phyloP scores from a whole-genome alignment of 164 flowering plant species.

The Piper betle region DNA sequence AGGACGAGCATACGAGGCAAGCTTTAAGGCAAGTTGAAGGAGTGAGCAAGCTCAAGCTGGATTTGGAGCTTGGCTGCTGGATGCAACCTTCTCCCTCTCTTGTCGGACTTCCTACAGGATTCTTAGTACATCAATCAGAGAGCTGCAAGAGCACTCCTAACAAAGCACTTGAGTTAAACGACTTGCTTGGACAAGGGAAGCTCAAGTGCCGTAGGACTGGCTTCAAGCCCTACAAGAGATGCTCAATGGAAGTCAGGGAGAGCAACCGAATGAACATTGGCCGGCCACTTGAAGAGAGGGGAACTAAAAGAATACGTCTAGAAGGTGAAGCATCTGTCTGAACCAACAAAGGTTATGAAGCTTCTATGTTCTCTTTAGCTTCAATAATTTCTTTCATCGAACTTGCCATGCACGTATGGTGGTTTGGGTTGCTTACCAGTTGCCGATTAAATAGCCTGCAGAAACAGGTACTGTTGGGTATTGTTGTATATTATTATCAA shows the following conservation, averaged over 20 bases:
- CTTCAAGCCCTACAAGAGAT: constrained; percentile 93
- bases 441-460: background rate
- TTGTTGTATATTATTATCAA: background rate
- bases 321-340: constrained; percentile 49
- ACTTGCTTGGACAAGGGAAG: constrained; percentile 37
- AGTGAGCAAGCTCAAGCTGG: constrained; percentile 6
- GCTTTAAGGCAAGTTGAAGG: constrained; percentile 3
- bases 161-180: constrained; percentile 22
- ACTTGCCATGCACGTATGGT: constrained; percentile 11
- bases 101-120: constrained; percentile 13
- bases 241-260: constrained; percentile 71
- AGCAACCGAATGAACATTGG: constrained; percentile 17
- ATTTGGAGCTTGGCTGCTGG: constrained; percentile 33
- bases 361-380: constrained; percentile 10
- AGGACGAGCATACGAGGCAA: constrained; percentile 10
- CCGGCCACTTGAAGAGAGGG: constrained; percentile 46
- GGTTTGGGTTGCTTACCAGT: background rate
- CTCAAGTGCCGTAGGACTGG: constrained; percentile 52
- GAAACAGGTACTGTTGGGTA: background rate
- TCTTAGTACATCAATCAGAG: constrained; percentile 9
- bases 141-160: constrained; percentile 6
- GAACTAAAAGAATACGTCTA: constrained; percentile 61
- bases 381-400: constrained; percentile 14
- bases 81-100: constrained; percentile 14
- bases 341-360: constrained; percentile 2